Evolutionary conservation across 352 stramenopile species (phyloP).

Genomic region (Phytophthora tentaculata): DNA sequence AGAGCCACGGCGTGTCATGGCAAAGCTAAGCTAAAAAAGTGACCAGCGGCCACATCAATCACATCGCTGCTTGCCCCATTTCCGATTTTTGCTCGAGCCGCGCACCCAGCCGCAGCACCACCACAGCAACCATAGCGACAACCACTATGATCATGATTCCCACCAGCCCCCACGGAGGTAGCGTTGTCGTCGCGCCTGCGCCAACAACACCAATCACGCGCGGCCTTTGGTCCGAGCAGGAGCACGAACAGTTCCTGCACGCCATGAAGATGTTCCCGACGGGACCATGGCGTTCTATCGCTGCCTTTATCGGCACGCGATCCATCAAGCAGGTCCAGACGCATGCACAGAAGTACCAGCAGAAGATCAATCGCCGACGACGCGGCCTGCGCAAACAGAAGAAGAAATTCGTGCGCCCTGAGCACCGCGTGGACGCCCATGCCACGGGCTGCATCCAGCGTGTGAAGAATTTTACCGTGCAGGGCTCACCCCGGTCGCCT

Average conservation of each 20-base stretch:
- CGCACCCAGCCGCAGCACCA: conserved; percentile 26
- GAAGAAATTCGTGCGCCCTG: conserved; percentile 76
- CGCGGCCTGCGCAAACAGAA: conserved; percentile 86
- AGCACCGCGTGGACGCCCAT: conserved; percentile 77
- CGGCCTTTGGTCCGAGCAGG: conserved; percentile 75
- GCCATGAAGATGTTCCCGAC: conserved; percentile 84
- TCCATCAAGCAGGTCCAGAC: conserved; percentile 88
- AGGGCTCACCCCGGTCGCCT: conserved; percentile 55
- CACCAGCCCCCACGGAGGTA: conserved; percentile 26
- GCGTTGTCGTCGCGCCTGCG: conserved; percentile 24
- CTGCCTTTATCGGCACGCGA: conserved; percentile 75
- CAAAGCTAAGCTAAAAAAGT: conserved; percentile 38
- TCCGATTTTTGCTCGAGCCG: conserved; percentile 40
- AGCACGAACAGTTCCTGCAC: conserved; percentile 85
- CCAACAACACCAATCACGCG: conserved; percentile 51
- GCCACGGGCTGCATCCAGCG: conserved; percentile 72
- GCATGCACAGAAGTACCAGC: conserved; percentile 88
- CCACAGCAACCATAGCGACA: conserved; percentile 22
- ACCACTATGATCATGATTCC: conserved; percentile 42
- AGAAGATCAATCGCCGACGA: conserved; percentile 84
- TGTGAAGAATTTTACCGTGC: conserved; percentile 47
- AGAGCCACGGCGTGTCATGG: conserved; percentile 34
- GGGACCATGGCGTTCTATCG: conserved; percentile 78
- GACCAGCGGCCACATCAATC: conserved; percentile 28
- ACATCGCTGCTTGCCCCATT: conserved; percentile 43